A percentile compares a stretch with the other conserved stretches of the same genome.
phyloP scores from a whole-genome alignment of 2,329 filamentous ascomycete genomes.

The Alternaria tenuissima region DNA sequence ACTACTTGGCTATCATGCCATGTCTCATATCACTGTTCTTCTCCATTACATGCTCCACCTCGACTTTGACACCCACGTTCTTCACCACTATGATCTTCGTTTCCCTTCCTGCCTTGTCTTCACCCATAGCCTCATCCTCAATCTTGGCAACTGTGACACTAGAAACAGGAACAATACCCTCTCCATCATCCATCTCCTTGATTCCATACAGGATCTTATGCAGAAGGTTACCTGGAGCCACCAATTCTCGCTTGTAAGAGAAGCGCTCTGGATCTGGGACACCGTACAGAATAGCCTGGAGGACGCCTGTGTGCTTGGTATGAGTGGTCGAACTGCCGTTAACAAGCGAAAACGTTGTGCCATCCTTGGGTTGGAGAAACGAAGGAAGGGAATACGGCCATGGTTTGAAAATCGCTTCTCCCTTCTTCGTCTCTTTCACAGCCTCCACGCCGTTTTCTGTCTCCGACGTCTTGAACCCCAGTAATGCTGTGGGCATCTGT shows the following conservation, averaged over 20 bases:
- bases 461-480: background rate
- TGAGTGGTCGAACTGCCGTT: background rate
- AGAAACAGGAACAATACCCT: background rate
- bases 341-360: constrained; percentile 23
- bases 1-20: background rate
- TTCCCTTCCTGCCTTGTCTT: background rate
- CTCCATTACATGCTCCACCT: background rate
- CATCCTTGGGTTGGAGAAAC: constrained; percentile 15
- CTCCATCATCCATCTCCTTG: background rate
- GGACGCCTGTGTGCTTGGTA: background rate
- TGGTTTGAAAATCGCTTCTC: background rate
- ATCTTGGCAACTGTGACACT: background rate
- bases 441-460: background rate
- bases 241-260: background rate
- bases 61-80: background rate
- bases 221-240: background rate
- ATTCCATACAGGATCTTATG: constrained; percentile 6
- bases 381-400: constrained; percentile 23
- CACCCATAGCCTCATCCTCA: background rate
- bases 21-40: background rate
- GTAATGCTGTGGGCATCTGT: background rate
- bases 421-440: background rate
- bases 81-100: background rate
- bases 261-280: constrained; percentile 19
- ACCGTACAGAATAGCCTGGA: constrained; percentile 25